Evolutionary conservation across 2,329 filamentous ascomycete species (phyloP).

Genomic region (Epicoccum nigrum): DNA sequence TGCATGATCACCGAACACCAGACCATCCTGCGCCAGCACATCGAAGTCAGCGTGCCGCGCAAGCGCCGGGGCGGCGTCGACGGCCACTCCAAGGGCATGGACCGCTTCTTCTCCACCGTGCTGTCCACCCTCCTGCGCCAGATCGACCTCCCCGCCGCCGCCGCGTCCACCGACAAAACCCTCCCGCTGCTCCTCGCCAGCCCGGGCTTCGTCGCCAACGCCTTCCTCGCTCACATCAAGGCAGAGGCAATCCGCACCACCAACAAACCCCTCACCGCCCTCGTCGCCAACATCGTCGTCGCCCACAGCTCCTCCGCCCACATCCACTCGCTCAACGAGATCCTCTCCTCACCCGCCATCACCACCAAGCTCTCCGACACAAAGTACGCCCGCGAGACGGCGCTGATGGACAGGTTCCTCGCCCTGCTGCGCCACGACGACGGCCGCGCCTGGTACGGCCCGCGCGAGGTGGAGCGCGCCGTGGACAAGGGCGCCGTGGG

Average conservation of each 20-base stretch:
- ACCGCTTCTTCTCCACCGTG: constrained; percentile 78
- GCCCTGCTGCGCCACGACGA: constrained; percentile 81
- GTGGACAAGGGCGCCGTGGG: constrained; percentile 89
- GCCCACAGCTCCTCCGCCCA: constrained; percentile 87
- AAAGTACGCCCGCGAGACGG: constrained; percentile 84
- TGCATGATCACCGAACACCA: constrained; percentile 82
- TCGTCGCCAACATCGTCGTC: constrained; percentile 69
- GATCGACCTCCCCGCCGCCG: constrained; percentile 66
- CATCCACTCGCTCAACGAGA: constrained; percentile 84
- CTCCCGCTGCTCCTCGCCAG: constrained; percentile 80
- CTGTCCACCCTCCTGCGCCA: constrained; percentile 77
- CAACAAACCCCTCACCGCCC: constrained; percentile 72
- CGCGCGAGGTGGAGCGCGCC: constrained; percentile 78
- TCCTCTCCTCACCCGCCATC: constrained; percentile 81
- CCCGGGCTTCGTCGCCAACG: constrained; percentile 83
- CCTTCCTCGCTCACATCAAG: constrained; percentile 78
- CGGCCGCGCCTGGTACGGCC: constrained; percentile 88
- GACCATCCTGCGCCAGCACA: constrained; percentile 72
- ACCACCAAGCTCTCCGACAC: constrained; percentile 79
- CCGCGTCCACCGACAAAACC: constrained; percentile 30
- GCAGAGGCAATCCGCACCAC: constrained; percentile 66
- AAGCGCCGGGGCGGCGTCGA: constrained; percentile 67
- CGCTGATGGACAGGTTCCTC: constrained; percentile 83
- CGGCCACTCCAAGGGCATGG: constrained; percentile 73
- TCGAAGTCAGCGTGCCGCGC: constrained; percentile 71